Conservation (phyloP, 2,329 filamentous ascomycete species). For the Sporothrix brasiliensis region DNA sequence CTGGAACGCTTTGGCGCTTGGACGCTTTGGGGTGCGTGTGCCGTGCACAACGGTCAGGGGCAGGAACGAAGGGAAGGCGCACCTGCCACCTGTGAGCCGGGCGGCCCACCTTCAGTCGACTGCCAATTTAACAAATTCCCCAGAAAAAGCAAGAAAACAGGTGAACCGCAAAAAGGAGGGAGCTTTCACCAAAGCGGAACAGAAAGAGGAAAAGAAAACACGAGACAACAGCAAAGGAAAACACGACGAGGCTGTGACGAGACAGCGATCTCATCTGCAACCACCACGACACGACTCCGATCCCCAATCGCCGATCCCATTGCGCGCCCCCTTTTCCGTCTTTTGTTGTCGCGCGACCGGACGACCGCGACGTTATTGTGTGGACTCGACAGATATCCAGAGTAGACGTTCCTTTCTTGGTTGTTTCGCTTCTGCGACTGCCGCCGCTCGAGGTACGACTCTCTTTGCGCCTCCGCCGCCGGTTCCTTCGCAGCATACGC, state of each 20-base stretch:
- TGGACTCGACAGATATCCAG: neutral
- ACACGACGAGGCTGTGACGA: neutral
- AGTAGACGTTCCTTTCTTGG: neutral
- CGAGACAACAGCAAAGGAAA: neutral
- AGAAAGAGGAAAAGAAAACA: too few relatives aligned
- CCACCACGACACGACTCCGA: neutral
- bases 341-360: neutral
- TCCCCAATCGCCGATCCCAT: neutral
- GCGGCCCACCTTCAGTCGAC: conserved; percentile 15
- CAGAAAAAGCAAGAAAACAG: neutral
- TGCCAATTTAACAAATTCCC: conserved; percentile 23
- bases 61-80: neutral
- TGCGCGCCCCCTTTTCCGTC: neutral
- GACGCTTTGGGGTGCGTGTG: conserved; percentile 21
- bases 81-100: neutral
- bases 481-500: neutral
- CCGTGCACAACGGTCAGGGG: conserved; percentile 24
- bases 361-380: neutral
- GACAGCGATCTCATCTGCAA: neutral
- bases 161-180: neutral
- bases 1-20: conserved; percentile 12
- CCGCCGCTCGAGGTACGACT: neutral
- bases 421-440: neutral
- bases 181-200: neutral
- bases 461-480: neutral